These are phyloP conservation scores for Rhodotorula diobovata DNA, from an alignment of 768 basidiomycete genomes.

Conservation along the genomic window DNA sequence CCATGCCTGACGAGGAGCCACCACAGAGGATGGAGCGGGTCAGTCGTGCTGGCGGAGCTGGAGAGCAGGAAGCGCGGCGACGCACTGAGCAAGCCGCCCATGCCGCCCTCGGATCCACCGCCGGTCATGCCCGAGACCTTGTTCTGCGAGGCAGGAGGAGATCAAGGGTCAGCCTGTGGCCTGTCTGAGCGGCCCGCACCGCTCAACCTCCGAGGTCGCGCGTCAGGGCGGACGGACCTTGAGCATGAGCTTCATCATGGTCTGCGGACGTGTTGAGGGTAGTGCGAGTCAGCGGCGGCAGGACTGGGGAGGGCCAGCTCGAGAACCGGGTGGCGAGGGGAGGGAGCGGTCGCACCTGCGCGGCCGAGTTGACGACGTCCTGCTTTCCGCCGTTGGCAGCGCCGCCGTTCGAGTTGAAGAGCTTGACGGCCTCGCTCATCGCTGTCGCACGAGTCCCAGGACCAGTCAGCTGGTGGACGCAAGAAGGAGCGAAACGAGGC, in stretches of 20 bases:
- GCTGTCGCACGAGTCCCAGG: neutral
- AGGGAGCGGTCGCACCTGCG: neutral
- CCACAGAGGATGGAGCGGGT: neutral
- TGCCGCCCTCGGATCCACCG: slow-evolving; percentile 1
- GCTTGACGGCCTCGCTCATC: slow-evolving; percentile 33
- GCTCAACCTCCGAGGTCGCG: too few species aligned
- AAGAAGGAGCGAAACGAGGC: neutral
- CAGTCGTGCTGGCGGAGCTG: neutral
- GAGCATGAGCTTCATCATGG: slow-evolving; percentile 34
- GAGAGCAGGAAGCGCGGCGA: neutral
- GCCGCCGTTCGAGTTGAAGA: slow-evolving; percentile 33
- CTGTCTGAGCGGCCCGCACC: neutral
- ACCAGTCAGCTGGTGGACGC: neutral
- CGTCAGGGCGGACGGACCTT: too few species aligned
- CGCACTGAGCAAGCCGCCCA: slow-evolving; percentile 1
- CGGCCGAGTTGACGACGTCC: slow-evolving; percentile 30
- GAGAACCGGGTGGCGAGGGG: too few species aligned
- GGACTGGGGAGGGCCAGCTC: too few species aligned
- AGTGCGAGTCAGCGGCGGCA: neutral
- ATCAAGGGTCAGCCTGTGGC: neutral
- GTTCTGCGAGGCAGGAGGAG: neutral
- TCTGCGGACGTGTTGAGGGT: neutral
- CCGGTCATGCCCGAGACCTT: neutral
- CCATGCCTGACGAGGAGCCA: neutral
- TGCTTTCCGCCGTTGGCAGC: slow-evolving; percentile 14